A percentile compares a stretch with the other conserved stretches of the same genome.
phyloP scores from a whole-genome alignment of 768 basidiomycete genomes.

The Lentinula lateritia region DNA sequence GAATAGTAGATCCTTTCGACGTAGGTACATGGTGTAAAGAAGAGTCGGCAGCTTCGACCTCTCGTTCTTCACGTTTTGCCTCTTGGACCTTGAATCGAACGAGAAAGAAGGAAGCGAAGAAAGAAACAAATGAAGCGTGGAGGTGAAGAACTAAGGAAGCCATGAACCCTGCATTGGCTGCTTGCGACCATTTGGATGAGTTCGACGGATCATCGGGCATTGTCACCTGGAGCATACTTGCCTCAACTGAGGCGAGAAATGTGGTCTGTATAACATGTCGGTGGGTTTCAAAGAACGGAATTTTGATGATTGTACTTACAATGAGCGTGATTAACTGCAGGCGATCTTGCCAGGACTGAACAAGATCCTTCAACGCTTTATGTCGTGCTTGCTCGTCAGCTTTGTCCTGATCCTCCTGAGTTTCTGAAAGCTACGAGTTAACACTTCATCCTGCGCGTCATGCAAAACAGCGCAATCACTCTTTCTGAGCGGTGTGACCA shows the following conservation, averaged over 20 bases:
- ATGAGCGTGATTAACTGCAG: conserved; percentile 57
- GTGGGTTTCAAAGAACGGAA: not conserved
- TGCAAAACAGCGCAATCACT: not conserved
- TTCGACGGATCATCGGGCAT: conserved; percentile 19
- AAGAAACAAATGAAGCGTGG: conserved; percentile 37
- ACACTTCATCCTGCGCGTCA: not conserved
- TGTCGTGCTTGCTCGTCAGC: conserved; percentile 39
- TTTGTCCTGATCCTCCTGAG: conserved; percentile 45
- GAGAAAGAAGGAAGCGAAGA: conserved; percentile 52
- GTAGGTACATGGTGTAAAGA: not conserved
- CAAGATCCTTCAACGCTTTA: conserved; percentile 42
- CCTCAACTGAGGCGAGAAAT: conserved; percentile 57
- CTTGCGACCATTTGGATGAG: conserved; percentile 18
- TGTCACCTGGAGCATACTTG: conserved; percentile 42
- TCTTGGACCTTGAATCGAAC: conserved; percentile 49
- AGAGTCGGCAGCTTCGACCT: conserved; percentile 22
- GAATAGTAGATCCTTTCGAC: not conserved
- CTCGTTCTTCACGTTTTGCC: conserved; percentile 41
- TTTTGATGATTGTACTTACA: conserved; percentile 25
- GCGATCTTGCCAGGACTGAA: conserved; percentile 60
- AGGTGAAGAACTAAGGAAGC: conserved; percentile 52
- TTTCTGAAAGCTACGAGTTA: not conserved
- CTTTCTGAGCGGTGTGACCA: not conserved
- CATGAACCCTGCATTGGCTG: conserved; percentile 41
- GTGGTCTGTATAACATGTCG: conserved; percentile 37